Evolutionary conservation across 106 monocot species (phyloP).

Genomic region (Dendrobium nobile): DNA sequence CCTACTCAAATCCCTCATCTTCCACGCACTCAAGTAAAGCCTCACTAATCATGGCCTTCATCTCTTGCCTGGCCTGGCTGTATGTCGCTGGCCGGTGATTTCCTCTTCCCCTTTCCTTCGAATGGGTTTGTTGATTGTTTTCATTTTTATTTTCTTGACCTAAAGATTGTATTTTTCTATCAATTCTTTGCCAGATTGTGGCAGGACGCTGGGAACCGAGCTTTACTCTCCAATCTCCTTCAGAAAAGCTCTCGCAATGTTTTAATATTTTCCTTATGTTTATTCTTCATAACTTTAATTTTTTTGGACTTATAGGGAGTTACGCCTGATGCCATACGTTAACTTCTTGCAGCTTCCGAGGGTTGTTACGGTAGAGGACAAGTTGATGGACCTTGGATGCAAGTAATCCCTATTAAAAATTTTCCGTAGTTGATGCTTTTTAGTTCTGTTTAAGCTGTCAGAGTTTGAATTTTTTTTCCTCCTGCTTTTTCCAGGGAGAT

Average conservation of each 20-base stretch:
- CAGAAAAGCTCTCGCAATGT: conserved; percentile 58
- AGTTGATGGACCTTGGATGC: conserved; percentile 81
- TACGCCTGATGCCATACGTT: neutral
- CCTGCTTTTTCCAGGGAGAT: conserved; percentile 39
- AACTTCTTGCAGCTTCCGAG: conserved; percentile 47
- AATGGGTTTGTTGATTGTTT: neutral
- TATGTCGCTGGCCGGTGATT: conserved; percentile 71
- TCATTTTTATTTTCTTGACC: neutral
- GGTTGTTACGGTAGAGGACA: conserved; percentile 80
- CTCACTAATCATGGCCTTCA: conserved; percentile 67
- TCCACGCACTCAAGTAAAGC: conserved; percentile 26
- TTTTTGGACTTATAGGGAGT: neutral
- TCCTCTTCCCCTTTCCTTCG: neutral
- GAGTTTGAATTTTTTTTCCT: neutral
- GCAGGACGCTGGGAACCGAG: conserved; percentile 87
- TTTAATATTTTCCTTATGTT: neutral
- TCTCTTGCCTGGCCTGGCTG: conserved; percentile 92
- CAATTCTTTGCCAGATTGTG: conserved; percentile 50
- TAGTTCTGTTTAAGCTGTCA: neutral
- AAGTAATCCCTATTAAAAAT: conserved; percentile 33
- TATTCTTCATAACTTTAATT: neutral
- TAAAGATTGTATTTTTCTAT: neutral
- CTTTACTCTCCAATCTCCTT: conserved; percentile 61
- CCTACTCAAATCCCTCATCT: conserved; percentile 22
- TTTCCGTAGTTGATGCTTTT: neutral